Evolutionary conservation across 2,329 filamentous ascomycete genomes (phyloP).

Genomic region (Trichoderma atroviride): DNA sequence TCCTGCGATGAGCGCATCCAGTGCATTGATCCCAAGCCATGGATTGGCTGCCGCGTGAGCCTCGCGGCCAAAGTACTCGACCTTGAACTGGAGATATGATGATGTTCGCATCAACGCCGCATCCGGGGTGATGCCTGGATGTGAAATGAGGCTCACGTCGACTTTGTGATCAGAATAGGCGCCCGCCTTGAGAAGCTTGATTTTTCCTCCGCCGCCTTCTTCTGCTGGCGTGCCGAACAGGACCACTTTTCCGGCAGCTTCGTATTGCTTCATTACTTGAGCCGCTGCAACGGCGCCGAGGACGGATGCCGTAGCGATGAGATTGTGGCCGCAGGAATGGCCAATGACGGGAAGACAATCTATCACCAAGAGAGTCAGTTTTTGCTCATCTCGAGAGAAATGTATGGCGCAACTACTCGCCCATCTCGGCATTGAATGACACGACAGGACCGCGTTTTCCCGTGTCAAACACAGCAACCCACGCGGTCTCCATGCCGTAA

Average conservation of each 20-base stretch:
- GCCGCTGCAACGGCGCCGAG: slow-evolving; percentile 52
- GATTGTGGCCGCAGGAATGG: slow-evolving; percentile 59
- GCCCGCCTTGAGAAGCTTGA: slow-evolving; percentile 46
- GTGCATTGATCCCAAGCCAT: slow-evolving; percentile 60
- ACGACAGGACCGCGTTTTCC: slow-evolving; percentile 42
- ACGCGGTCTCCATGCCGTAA: slow-evolving; percentile 49
- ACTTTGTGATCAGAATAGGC: slow-evolving; percentile 37
- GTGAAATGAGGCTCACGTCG: slow-evolving; percentile 32
- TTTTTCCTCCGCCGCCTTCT: slow-evolving; percentile 50
- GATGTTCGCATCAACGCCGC: slow-evolving; percentile 54
- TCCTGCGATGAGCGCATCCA: slow-evolving; percentile 56
- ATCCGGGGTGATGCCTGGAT: slow-evolving; percentile 43
- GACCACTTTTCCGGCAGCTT: slow-evolving; percentile 48
- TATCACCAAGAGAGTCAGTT: slow-evolving; percentile 28
- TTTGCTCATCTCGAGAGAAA: not conserved
- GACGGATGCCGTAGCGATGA: slow-evolving; percentile 53
- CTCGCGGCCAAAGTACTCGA: slow-evolving; percentile 55
- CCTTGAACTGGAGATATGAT: slow-evolving; percentile 53
- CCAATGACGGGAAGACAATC: slow-evolving; percentile 54
- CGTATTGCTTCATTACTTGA: slow-evolving; percentile 44
- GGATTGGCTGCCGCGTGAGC: slow-evolving; percentile 59
- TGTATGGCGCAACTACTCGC: slow-evolving; percentile 23
- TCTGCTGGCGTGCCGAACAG: slow-evolving; percentile 56
- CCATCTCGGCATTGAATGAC: slow-evolving; percentile 47
- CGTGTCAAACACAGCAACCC: slow-evolving; percentile 46